Conservation (phyloP, 2,329 filamentous ascomycete species). For the Berkeleyomyces basicola region DNA sequence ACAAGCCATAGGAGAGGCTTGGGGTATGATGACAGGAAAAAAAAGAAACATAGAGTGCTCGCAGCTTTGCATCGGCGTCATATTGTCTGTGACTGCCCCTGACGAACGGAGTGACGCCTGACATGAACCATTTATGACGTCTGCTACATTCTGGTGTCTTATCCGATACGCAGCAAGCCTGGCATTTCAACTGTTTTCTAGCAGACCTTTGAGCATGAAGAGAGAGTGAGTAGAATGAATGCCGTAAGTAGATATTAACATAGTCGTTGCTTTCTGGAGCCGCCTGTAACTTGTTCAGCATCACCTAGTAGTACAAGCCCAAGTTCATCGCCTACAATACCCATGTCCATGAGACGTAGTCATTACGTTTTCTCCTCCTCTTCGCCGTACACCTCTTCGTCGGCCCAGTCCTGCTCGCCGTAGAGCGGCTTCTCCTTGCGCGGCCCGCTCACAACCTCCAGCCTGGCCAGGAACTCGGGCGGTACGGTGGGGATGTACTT, state of each 20-base stretch:
- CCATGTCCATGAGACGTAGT: not conserved
- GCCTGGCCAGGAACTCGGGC: conserved; percentile 76
- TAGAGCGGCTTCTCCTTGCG: conserved; percentile 37
- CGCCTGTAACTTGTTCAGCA: not conserved
- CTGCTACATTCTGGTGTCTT: no score
- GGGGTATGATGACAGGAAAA: not conserved
- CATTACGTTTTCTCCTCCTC: not conserved
- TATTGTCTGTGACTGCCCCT: no score
- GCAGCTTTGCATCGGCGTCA: not conserved
- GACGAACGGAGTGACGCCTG: no score
- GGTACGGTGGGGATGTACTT: conserved; percentile 95
- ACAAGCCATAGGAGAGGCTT: not conserved
- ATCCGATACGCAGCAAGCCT: no score
- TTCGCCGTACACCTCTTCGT: conserved; percentile 37
- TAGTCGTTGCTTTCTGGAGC: not conserved
- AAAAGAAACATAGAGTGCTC: not conserved
- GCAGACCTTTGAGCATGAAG: not conserved
- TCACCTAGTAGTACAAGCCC: not conserved
- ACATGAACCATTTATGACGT: no score
- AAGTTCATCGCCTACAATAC: not conserved
- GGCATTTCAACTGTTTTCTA: no score
- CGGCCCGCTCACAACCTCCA: conserved; percentile 43
- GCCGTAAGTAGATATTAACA: not conserved
- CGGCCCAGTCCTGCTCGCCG: conserved; percentile 49
- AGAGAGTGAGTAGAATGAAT: not conserved